Percentiles rank a stretch among this genome's conserved stretches.
phyloP scores from a whole-genome alignment of 148 eudicot genomes.

The Chenopodium formosanum region DNA sequence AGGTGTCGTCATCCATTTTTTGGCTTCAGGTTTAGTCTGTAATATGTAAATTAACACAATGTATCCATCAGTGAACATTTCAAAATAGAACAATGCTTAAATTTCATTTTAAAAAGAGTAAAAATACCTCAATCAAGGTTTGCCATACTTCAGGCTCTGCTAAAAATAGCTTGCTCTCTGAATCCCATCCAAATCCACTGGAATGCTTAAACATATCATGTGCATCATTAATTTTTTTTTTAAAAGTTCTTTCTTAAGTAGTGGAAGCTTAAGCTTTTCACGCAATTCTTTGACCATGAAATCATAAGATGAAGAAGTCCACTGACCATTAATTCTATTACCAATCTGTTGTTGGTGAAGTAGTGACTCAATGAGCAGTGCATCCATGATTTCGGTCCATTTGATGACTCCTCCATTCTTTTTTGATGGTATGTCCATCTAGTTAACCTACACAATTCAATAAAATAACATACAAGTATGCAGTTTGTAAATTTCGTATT shows the following conservation, averaged over 20 bases:
- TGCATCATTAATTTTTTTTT: constrained; percentile 17
- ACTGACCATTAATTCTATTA: background rate
- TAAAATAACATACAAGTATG: too few species aligned
- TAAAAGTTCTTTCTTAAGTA: background rate
- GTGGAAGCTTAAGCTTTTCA: background rate
- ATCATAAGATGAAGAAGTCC: constrained; percentile 9
- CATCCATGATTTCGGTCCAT: constrained; percentile 8
- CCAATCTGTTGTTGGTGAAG: background rate
- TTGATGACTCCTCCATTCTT: background rate
- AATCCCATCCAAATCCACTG: constrained; percentile 4
- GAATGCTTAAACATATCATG: constrained; percentile 1
- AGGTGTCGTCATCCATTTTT: background rate
- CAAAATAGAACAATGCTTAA: too few species aligned
- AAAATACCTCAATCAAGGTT: background rate
- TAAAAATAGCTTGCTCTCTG: background rate
- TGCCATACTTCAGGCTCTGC: background rate
- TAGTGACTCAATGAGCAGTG: constrained; percentile 3
- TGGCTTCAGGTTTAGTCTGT: background rate
- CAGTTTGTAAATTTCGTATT: too few species aligned
- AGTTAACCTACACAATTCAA: background rate
- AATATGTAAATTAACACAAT: too few species aligned
- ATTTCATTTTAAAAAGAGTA: too few species aligned
- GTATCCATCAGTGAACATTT: too few species aligned
- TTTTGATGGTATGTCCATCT: background rate
- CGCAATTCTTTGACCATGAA: background rate